Percentiles rank a stretch among this genome's conserved stretches.
These are phyloP conservation scores for Gossypium schwendimanii DNA, from an alignment of 441 rosid genomes.

Conservation along the genomic window DNA sequence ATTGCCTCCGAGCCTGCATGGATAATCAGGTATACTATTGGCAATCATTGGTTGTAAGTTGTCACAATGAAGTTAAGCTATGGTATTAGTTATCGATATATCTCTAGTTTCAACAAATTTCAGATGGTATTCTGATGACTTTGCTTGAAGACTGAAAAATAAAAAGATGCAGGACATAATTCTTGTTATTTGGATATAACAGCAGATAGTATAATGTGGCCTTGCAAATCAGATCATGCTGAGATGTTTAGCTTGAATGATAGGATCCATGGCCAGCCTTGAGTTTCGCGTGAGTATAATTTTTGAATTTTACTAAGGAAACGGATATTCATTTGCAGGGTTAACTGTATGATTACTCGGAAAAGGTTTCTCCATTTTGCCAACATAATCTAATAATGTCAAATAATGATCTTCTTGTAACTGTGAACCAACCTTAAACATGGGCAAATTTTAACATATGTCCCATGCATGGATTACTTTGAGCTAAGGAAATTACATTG, in stretches of 20 bases:
- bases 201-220: too few relatives aligned
- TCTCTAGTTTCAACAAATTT: background rate
- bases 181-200: background rate
- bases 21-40: conserved; percentile 8
- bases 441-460: background rate
- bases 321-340: background rate
- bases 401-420: background rate
- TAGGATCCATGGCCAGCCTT: background rate
- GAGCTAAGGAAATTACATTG: background rate
- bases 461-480: background rate
- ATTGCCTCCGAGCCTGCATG: conserved; percentile 92
- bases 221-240: background rate
- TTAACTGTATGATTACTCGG: background rate
- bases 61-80: background rate
- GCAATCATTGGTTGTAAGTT: background rate
- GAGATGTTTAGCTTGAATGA: background rate
- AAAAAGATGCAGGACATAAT: background rate
- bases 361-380: background rate
- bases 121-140: background rate
- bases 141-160: background rate
- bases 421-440: background rate
- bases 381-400: background rate
- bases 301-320: background rate
- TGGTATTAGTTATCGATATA: background rate
- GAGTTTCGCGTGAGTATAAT: background rate